Conservation (phyloP, 305 asterid species). For the Ilex paraguariensis region DNA sequence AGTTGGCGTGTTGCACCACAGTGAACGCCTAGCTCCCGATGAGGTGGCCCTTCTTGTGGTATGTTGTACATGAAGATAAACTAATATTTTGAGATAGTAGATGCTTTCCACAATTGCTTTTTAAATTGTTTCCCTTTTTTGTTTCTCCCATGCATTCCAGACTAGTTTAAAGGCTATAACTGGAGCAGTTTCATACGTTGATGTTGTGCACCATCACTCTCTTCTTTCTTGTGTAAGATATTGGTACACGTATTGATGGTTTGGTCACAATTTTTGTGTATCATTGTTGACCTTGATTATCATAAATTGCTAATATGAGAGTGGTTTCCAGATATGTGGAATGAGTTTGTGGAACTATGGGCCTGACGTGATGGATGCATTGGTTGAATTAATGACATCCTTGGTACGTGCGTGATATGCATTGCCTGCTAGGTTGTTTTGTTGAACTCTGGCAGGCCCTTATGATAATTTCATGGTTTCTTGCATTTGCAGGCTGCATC, state of each 20-base stretch:
- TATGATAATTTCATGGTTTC: neutral
- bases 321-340: conserved; percentile 49
- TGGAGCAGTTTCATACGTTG: conserved; percentile 69
- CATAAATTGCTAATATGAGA: conserved; percentile 9
- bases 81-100: neutral
- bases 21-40: conserved; percentile 39
- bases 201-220: conserved; percentile 56
- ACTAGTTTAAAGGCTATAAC: conserved; percentile 78
- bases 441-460: neutral
- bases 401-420: conserved; percentile 44
- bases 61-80: conserved; percentile 13
- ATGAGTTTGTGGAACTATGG: conserved; percentile 86
- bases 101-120: conserved; percentile 6
- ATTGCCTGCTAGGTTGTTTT: conserved; percentile 8
- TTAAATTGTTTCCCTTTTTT: conserved; percentile 5
- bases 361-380: conserved; percentile 78
- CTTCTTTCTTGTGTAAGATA: conserved; percentile 75
- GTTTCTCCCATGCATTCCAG: conserved; percentile 34
- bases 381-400: conserved; percentile 57
- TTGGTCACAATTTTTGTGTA: neutral
- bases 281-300: neutral
- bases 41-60: conserved; percentile 90
- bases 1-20: conserved; percentile 48
- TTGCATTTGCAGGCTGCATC: conserved; percentile 60
- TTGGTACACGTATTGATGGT: neutral